A percentile compares a stretch with the other conserved stretches of the same genome.
Conservation (phyloP, 1,284 basidiomycete genomes). For the Austropuccinia psidii region DNA sequence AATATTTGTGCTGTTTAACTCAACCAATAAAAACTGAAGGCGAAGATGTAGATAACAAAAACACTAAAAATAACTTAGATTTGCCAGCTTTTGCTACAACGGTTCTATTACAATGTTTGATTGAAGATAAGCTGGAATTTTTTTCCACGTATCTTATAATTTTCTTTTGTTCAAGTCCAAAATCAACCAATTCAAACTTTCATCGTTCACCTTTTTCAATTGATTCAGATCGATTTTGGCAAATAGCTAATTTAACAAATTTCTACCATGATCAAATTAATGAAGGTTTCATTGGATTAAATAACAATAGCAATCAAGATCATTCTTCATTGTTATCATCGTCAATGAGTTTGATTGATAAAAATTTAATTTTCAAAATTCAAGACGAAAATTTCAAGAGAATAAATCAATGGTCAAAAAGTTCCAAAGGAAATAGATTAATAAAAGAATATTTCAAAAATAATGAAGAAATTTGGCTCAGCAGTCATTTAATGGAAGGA, state of each 20-base stretch:
- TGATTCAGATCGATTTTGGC: neutral
- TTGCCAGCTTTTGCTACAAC: conserved; percentile 63
- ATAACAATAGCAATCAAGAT: no score
- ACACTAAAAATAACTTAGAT: conserved; percentile 31
- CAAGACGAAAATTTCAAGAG: neutral
- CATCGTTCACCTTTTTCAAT: neutral
- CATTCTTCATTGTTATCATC: neutral
- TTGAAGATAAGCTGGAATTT: conserved; percentile 75
- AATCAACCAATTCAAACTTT: neutral
- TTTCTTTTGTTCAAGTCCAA: conserved; percentile 28
- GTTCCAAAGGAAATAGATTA: neutral
- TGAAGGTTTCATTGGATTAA: conserved; percentile 20
- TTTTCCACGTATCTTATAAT: conserved; percentile 65
- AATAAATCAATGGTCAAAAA: conserved; percentile 3
- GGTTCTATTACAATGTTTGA: conserved; percentile 72
- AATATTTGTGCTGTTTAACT: conserved; percentile 22
- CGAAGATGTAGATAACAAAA: neutral
- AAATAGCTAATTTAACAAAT: conserved; percentile 16
- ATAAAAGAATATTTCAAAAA: neutral
- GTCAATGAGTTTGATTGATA: neutral
- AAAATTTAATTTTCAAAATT: conserved; percentile 1
- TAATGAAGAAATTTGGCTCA: neutral
- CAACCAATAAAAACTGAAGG: neutral
- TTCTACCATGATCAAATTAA: conserved; percentile 14
- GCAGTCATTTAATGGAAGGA: neutral